A percentile compares a stretch with the other conserved stretches of the same genome.
phyloP scores from a whole-genome alignment of 108 stramenopile genomes.

The Skeletonema grethae region DNA sequence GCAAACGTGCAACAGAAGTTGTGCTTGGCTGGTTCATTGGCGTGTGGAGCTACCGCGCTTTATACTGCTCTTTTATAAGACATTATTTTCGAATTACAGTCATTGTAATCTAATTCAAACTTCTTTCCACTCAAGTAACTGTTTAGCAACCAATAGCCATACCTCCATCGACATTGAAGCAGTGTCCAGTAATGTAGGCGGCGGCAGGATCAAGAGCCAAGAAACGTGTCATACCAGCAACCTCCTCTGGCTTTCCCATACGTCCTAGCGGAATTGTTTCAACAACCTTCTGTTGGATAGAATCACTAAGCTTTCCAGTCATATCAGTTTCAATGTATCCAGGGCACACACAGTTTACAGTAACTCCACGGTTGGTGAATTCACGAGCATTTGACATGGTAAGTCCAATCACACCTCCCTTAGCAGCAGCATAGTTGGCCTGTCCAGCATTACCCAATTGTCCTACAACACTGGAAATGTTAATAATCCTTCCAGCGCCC shows the following conservation, averaged over 20 bases:
- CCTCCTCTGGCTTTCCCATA: conserved; percentile 90
- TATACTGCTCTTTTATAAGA: conserved; percentile 24
- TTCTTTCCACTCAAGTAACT: neutral
- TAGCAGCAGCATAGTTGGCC: conserved; percentile 95
- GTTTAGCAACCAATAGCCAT: conserved; percentile 91
- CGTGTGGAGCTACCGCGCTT: conserved; percentile 40
- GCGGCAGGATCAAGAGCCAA: conserved; percentile 90
- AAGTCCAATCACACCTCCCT: conserved; percentile 91
- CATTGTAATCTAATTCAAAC: conserved; percentile 5
- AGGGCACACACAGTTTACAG: conserved; percentile 88
- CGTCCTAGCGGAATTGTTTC: conserved; percentile 82
- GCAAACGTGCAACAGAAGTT: conserved; percentile 41
- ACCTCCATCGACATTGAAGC: conserved; percentile 96
- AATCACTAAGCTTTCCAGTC: conserved; percentile 71
- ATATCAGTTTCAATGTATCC: conserved; percentile 92
- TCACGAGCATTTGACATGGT: conserved; percentile 92
- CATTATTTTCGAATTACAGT: neutral
- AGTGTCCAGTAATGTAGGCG: conserved; percentile 92
- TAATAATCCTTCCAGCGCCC: conserved; percentile 92
- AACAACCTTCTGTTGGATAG: conserved; percentile 57
- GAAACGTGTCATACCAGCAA: conserved; percentile 87
- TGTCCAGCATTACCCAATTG: conserved; percentile 97
- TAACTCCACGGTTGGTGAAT: conserved; percentile 78
- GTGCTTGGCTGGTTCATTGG: conserved; percentile 47
- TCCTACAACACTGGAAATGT: conserved; percentile 95